Percentiles rank a stretch among this genome's conserved stretches.
phyloP scores from a whole-genome alignment of 2,329 filamentous ascomycete genomes.

The Fonsecaea pugnacius region DNA sequence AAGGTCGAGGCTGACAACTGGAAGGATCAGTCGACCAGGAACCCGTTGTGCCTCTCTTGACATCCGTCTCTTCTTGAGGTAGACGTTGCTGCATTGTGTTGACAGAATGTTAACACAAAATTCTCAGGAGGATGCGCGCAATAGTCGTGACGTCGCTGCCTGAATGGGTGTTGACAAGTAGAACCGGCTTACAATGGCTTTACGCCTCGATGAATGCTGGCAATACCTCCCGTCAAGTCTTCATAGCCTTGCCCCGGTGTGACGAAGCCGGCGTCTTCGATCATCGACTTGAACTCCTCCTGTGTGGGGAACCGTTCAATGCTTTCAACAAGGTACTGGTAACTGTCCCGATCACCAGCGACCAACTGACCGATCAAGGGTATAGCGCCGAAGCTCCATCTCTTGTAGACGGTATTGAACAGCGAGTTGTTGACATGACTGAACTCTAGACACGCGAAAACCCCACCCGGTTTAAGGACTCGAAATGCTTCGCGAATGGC shows the following conservation, averaged over 20 bases:
- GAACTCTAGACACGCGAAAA: constrained; percentile 97
- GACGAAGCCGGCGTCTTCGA: constrained; percentile 69
- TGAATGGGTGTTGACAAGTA: not conserved
- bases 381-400: constrained; percentile 94
- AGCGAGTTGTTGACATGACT: constrained; percentile 78
- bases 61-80: not conserved
- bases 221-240: constrained; percentile 88
- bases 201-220: constrained; percentile 94
- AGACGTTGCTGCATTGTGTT: not conserved
- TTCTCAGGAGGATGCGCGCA: not conserved
- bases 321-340: constrained; percentile 98
- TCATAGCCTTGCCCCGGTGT: constrained; percentile 84
- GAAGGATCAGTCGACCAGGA: not conserved
- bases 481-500: constrained; percentile 83
- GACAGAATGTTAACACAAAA: not conserved
- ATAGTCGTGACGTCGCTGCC: not conserved
- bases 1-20: not conserved
- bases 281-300: constrained; percentile 81
- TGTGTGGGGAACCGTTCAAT: constrained; percentile 93
- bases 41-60: not conserved
- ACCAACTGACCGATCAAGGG: constrained; percentile 94
- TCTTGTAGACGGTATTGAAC: constrained; percentile 86
- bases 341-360: constrained; percentile 90
- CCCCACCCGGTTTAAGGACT: constrained; percentile 88
- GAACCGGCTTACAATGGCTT: constrained; percentile 61